A percentile compares a stretch with the other conserved stretches of the same genome.
Evolutionary conservation across 345 rosid species (phyloP).

Genomic region (Salix koriyanagi): DNA sequence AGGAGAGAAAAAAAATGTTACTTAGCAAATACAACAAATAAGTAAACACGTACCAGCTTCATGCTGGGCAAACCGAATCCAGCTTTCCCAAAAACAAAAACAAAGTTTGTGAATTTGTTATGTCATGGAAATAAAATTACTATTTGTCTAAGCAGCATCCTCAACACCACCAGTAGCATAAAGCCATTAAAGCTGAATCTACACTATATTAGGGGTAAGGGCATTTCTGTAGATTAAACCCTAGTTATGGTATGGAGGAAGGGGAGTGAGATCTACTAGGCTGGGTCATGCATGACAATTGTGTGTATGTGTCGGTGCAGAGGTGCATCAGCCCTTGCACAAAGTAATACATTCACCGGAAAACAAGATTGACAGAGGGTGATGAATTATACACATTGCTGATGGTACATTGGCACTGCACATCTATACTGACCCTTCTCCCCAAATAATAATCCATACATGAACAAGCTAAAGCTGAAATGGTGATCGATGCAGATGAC

Average conservation of each 20-base stretch:
- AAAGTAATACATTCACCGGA: neutral
- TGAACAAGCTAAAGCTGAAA: neutral
- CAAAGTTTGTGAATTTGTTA: neutral
- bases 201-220: neutral
- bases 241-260: neutral
- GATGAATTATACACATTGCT: neutral
- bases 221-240: neutral
- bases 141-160: neutral
- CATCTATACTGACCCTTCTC: neutral
- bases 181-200: neutral
- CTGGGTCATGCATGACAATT: neutral
- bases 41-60: neutral
- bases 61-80: neutral
- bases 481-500: neutral
- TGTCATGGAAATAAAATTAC: neutral
- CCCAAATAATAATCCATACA: neutral
- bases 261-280: neutral
- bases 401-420: neutral
- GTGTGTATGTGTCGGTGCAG: neutral
- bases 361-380: neutral
- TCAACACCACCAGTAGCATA: neutral
- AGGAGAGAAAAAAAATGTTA: neutral
- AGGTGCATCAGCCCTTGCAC: neutral
- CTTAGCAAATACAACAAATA: neutral
- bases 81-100: neutral